Base-by-base conservation (phyloP, 2,329 filamentous ascomycete species). In the Coniella lustricola region DNA sequence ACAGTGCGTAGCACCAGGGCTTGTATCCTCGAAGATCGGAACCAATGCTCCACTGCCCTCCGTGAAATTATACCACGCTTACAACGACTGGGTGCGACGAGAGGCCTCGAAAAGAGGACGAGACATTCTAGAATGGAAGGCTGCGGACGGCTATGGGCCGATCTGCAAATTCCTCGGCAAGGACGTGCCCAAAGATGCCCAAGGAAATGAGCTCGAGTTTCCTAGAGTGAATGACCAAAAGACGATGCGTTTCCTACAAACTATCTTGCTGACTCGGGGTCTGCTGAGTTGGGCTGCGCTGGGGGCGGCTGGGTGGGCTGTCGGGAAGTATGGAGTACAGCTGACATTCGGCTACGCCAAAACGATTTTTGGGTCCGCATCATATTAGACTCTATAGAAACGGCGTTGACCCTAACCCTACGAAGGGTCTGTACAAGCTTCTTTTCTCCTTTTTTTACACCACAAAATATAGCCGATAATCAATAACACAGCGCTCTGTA, bases 81-180 rank as follows among this genome's bases (percentile, higher is more conserved):
- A 59, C 52, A 43, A 60, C 55, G 52, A 51, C 8, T 56, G 55
- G 14, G 59, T 66, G 0, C 53, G 58, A 13, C 48, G 50, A 2
- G 60, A 65, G 22, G 64, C 64, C 3, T 57, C 51, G 50, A 61
- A 59, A 48, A 54, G 62, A 2, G 59, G 59, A 3, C 60, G 60
- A 41, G 47, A 4, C 21, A 40, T 68, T 18, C 55, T 73, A 18
- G 66, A 72, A 48, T 72, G 61, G 51, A 56, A 54, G n/a, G 59
- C 70, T 12, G 58, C 60, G 22, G 62, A 68, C 7, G 68, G 69
- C 3, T 73, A 67, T 67, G 58, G 41, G n/a, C 68, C 70, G 7
- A 59, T 73, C 9, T 73, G 69, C 44, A 49, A 61, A 17, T 65
- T 68, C 35, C 59, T 73, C 2, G 63, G 56, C 7, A 64, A 65